Percentiles rank a stretch among this genome's conserved stretches.
Conservation (phyloP, 2,329 filamentous ascomycete genomes). For the Aspergillus brunneoviolaceus region DNA sequence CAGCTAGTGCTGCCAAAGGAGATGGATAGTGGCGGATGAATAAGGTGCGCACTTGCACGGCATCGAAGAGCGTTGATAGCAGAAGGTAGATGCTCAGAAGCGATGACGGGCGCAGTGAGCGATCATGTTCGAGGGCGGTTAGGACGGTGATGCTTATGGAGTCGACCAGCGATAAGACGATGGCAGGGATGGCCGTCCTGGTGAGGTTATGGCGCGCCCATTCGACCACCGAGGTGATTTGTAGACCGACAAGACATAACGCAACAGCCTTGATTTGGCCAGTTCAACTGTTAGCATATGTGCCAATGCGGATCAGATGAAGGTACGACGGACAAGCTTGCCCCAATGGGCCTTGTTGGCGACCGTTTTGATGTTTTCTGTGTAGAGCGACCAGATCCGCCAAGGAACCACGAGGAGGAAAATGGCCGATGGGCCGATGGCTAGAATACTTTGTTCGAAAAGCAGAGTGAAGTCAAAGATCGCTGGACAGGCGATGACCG, state of each 20-base stretch:
- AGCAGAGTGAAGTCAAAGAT: constrained; percentile 10
- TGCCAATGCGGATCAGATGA: not conserved
- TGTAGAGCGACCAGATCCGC: not conserved
- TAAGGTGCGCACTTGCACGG: constrained; percentile 41
- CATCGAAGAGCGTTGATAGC: constrained; percentile 43
- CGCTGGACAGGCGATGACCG: not conserved
- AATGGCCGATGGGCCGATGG: constrained; percentile 2
- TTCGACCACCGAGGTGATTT: not conserved
- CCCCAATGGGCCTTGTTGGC: constrained; percentile 1
- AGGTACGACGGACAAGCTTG: not conserved
- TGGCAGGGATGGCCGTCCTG: not conserved
- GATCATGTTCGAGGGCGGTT: constrained; percentile 19
- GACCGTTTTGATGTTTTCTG: not conserved
- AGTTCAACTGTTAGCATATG: not conserved
- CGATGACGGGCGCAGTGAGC: constrained; percentile 26
- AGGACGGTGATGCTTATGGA: not conserved
- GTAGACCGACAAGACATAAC: not conserved
- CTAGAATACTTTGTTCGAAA: constrained; percentile 12
- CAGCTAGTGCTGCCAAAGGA: constrained; percentile 37
- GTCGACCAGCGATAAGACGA: not conserved
- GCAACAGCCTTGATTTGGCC: not conserved
- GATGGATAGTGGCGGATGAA: constrained; percentile 29
- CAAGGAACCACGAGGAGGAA: constrained; percentile 1
- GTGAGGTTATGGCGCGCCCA: not conserved
- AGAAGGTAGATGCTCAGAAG: constrained; percentile 41